Evolutionary conservation across 2,329 filamentous ascomycete genomes (phyloP).

Genomic region (Epichloe sibirici): DNA sequence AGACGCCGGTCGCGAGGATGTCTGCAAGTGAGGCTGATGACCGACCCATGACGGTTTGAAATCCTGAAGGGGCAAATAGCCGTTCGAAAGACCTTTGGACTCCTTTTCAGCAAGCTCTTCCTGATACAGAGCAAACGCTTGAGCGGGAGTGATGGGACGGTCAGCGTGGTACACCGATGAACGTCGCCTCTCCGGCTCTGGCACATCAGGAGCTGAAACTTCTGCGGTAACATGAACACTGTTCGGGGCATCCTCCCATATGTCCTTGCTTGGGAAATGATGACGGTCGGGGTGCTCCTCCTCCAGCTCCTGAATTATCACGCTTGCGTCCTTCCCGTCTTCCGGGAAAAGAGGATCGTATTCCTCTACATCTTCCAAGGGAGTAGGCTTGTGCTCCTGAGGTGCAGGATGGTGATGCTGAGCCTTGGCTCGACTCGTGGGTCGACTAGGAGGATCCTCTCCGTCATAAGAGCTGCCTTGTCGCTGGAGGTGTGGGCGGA

Average conservation of each 20-base stretch:
- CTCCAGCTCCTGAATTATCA: slow-evolving; percentile 14
- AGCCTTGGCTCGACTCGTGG: slow-evolving; percentile 46
- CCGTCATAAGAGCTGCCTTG: slow-evolving; percentile 46
- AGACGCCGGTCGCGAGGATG: slow-evolving; percentile 35
- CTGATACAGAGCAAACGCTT: slow-evolving; percentile 53
- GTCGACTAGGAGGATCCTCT: slow-evolving; percentile 47
- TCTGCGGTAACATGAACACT: slow-evolving; percentile 70
- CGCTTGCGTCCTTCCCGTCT: slow-evolving; percentile 42
- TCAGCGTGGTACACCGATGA: slow-evolving; percentile 17
- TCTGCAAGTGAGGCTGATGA: slow-evolving; percentile 35
- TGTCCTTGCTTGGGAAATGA: slow-evolving; percentile 81
- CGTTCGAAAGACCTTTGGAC: slow-evolving; percentile 16
- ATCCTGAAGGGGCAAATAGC: slow-evolving; percentile 17
- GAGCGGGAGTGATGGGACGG: slow-evolving; percentile 43
- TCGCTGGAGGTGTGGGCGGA: slow-evolving; percentile 60
- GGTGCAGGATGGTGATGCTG: slow-evolving; percentile 43
- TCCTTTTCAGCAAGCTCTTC: slow-evolving; percentile 53
- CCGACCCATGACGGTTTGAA: slow-evolving; percentile 32
- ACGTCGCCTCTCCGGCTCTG: slow-evolving; percentile 26
- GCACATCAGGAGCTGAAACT: slow-evolving; percentile 62
- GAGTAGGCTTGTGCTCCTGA: slow-evolving; percentile 48
- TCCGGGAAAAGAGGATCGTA: slow-evolving; percentile 93
- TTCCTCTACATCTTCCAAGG: slow-evolving; percentile 78
- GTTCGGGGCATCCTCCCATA: slow-evolving; percentile 93
- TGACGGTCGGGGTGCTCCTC: slow-evolving; percentile 45